Percentiles rank a stretch among this genome's conserved stretches.
Conservation (phyloP, 139 green algal genomes). For the Pedinophyceae sp. region DNA sequence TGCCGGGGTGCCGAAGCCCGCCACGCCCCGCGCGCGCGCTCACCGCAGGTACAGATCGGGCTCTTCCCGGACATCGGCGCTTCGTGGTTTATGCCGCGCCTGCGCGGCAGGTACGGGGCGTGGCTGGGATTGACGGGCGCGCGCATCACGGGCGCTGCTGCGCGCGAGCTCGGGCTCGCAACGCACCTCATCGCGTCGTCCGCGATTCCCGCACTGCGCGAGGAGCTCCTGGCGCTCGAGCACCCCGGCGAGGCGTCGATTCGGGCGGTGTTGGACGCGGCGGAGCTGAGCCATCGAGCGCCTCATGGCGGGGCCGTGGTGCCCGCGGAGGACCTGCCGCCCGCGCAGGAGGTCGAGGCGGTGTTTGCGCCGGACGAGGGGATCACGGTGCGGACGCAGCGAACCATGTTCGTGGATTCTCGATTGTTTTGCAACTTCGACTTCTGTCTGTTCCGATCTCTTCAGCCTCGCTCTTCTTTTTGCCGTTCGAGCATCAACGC, state of each 20-base stretch:
- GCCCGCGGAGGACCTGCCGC: not conserved
- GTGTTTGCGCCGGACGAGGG: too few species aligned
- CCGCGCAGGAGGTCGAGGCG: not conserved
- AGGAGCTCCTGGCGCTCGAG: conserved; percentile 10
- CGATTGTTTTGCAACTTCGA: too few species aligned
- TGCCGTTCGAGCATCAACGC: too few species aligned
- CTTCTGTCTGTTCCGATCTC: too few species aligned
- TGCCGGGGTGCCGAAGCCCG: too few species aligned
- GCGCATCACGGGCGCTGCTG: conserved; percentile 47
- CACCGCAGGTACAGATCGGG: conserved; percentile 77
- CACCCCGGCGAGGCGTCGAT: not conserved
- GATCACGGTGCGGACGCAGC: too few species aligned
- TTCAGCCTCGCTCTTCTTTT: too few species aligned
- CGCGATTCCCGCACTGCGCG: conserved; percentile 25
- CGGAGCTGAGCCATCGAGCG: not conserved
- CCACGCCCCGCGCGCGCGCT: too few species aligned
- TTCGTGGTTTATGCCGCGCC: conserved; percentile 55
- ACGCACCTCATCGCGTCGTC: conserved; percentile 64
- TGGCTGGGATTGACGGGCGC: conserved; percentile 68
- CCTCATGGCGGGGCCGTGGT: not conserved
- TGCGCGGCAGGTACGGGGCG: conserved; percentile 41
- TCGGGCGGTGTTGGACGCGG: not conserved
- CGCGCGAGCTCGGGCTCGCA: conserved; percentile 51
- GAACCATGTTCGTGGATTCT: too few species aligned
- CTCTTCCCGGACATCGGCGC: conserved; percentile 88